Conservation (phyloP, 83 land plant species). For the Picea engelmannii region DNA sequence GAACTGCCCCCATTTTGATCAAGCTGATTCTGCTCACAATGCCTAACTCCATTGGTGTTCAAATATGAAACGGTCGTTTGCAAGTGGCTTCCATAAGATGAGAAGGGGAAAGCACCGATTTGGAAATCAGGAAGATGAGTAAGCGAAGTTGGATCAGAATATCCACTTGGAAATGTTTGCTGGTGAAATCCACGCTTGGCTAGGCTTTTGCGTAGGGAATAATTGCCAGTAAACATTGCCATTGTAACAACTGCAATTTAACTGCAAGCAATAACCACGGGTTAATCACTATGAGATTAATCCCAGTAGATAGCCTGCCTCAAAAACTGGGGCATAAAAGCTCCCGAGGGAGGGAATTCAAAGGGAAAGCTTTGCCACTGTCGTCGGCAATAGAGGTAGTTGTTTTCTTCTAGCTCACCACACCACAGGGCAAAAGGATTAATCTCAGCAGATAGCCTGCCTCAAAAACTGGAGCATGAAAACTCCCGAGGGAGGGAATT, state of each 20-base stretch:
- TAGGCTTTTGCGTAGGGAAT: neutral
- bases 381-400: neutral
- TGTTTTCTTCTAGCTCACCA: neutral
- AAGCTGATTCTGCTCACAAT: neutral
- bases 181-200: slow-evolving; percentile 9
- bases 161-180: slow-evolving; percentile 11
- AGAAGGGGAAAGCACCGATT: slow-evolving; percentile 7
- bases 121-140: slow-evolving; percentile 1
- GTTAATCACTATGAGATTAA: neutral
- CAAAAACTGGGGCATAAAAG: neutral
- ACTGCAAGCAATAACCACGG: neutral
- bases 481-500: too few relatives aligned
- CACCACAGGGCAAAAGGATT: neutral
- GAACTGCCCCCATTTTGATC: slow-evolving; percentile 14
- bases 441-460: neutral
- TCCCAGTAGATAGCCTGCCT: neutral
- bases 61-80: neutral
- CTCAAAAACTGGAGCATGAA: neutral
- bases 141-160: slow-evolving; percentile 1
- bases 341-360: too few relatives aligned
- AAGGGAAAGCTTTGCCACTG: too few relatives aligned
- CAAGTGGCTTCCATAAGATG: neutral
- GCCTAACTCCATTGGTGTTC: slow-evolving; percentile 7
- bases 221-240: slow-evolving; percentile 12
- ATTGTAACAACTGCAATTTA: neutral